Evolutionary conservation across 345 rosid species (phyloP).

Genomic region (Capsella bursapastoris): DNA sequence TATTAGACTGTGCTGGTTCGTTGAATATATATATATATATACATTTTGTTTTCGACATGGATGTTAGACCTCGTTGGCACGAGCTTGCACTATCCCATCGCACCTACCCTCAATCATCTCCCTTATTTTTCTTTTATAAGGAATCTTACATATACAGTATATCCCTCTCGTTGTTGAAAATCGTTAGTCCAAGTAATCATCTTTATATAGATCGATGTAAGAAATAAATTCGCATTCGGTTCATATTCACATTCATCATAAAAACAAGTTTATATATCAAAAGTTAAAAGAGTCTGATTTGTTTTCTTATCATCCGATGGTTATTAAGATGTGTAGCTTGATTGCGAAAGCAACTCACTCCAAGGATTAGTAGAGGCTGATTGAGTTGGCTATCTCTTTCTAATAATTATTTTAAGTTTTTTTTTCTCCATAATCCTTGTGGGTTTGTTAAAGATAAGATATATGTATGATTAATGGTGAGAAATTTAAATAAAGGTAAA

Average conservation of each 20-base stretch:
- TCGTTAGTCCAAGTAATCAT: constrained; percentile 4
- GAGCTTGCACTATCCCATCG: constrained; percentile 39
- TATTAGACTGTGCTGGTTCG: constrained; percentile 5
- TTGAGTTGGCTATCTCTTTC: constrained; percentile 38
- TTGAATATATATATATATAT: constrained; percentile 5
- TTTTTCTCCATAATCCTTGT: constrained; percentile 36
- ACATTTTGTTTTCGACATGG: constrained; percentile 15
- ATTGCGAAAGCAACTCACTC: constrained; percentile 14
- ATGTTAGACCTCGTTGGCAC: constrained; percentile 40
- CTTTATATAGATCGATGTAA: not conserved
- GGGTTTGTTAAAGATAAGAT: constrained; percentile 49
- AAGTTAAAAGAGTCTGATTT: not conserved
- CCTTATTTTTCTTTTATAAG: constrained; percentile 1
- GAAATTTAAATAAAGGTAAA: constrained; percentile 31
- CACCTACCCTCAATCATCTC: constrained; percentile 36
- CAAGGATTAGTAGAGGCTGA: constrained; percentile 25
- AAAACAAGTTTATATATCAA: not conserved
- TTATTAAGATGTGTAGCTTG: not conserved
- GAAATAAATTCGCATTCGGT: not conserved
- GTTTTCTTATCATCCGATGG: not conserved
- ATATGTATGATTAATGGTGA: constrained; percentile 39
- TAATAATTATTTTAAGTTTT: constrained; percentile 24
- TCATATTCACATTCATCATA: not conserved
- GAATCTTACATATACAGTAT: constrained; percentile 22
- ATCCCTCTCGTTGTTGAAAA: not conserved